A percentile compares a stretch with the other conserved stretches of the same genome.
phyloP scores from a whole-genome alignment of 768 basidiomycete genomes.

The Chiua virens region DNA sequence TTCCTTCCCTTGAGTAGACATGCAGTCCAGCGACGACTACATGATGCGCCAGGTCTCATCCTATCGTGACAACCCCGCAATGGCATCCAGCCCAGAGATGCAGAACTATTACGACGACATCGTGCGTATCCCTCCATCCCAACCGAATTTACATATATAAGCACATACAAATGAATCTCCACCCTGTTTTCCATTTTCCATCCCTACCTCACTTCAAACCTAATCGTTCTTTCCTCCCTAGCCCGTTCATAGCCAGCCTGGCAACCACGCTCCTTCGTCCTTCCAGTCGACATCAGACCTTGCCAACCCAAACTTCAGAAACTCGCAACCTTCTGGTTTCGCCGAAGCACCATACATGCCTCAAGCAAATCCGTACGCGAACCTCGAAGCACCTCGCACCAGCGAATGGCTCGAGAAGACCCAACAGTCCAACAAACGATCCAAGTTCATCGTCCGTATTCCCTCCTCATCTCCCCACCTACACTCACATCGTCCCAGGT shows the following conservation, averaged over 20 bases:
- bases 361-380: constrained; percentile 31
- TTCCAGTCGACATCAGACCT: constrained; percentile 20
- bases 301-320: constrained; percentile 24
- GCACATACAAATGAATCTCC: background rate
- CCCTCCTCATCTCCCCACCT: background rate
- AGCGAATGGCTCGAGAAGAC: constrained; percentile 43
- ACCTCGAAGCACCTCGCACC: constrained; percentile 31
- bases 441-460: constrained; percentile 57
- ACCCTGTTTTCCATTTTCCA: background rate
- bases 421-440: constrained; percentile 36
- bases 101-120: constrained; percentile 32
- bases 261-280: constrained; percentile 37
- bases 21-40: constrained; percentile 26
- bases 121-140: constrained; percentile 6
- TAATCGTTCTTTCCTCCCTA: constrained; percentile 27
- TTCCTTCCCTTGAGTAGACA: background rate
- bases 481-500: constrained; percentile 40
- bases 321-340: constrained; percentile 23
- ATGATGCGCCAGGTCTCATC: constrained; percentile 26
- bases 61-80: constrained; percentile 20
- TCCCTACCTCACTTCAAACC: background rate
- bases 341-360: constrained; percentile 26
- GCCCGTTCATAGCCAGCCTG: constrained; percentile 33
- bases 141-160: constrained; percentile 4
- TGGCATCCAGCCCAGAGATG: constrained; percentile 21